A percentile compares a stretch with the other conserved stretches of the same genome.
Evolutionary conservation across 495 filamentous ascomycete genomes (phyloP).

Genomic region (Tuber melanosporum): DNA sequence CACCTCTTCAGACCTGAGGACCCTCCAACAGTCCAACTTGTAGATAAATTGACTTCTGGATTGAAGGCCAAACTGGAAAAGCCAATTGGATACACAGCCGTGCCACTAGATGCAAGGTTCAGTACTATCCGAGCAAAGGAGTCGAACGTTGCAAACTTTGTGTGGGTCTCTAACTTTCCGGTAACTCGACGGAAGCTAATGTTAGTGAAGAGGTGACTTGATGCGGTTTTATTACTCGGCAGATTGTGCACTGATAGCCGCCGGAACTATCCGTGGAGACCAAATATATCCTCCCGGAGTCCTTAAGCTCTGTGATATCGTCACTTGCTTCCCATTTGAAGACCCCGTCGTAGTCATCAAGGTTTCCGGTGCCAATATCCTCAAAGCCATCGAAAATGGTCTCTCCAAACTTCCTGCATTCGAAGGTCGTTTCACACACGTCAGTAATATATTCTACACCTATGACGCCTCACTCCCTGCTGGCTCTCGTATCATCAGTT

Average conservation of each 20-base stretch:
- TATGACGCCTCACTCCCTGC: constrained; percentile 57
- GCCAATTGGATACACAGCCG: constrained; percentile 72
- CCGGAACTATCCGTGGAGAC: constrained; percentile 83
- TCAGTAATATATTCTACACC: constrained; percentile 68
- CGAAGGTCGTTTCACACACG: constrained; percentile 72
- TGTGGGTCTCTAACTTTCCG: constrained; percentile 40
- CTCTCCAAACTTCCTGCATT: constrained; percentile 72
- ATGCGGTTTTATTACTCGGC: constrained; percentile 75
- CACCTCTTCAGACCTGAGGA: constrained; percentile 53
- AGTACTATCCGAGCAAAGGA: constrained; percentile 69
- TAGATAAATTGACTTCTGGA: constrained; percentile 60
- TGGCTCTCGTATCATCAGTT: constrained; percentile 58
- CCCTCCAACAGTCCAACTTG: constrained; percentile 50
- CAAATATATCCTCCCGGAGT: constrained; percentile 79
- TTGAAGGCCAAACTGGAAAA: constrained; percentile 71
- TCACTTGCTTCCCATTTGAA: constrained; percentile 83
- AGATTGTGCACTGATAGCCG: constrained; percentile 78
- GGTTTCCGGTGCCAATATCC: constrained; percentile 58
- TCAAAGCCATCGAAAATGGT: constrained; percentile 74
- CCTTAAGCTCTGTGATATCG: constrained; percentile 65
- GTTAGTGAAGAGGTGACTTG: constrained; percentile 56
- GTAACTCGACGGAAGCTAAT: not conserved
- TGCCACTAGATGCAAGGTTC: constrained; percentile 76
- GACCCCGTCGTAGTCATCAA: constrained; percentile 77
- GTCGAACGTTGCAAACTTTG: constrained; percentile 81